Percentiles rank a stretch among this genome's conserved stretches.
Conservation (phyloP, 345 rosid species). For the Brassica cretica region DNA sequence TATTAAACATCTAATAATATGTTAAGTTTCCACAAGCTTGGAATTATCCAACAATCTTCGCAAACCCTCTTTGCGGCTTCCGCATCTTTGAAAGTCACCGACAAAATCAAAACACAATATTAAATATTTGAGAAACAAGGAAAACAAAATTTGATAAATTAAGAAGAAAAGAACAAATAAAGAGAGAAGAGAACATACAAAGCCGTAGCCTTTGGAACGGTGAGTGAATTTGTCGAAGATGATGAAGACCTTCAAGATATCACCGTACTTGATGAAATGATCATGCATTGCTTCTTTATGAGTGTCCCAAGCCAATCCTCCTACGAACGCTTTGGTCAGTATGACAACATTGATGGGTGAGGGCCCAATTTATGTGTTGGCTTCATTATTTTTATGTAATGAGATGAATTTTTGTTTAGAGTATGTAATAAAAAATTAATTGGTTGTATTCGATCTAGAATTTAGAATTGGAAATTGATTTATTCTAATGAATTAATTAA, state of each 20-base stretch:
- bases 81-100: slow-evolving; percentile 92
- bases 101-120: background rate
- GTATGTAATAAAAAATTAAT: too few relatives aligned
- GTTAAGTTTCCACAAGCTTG: too few relatives aligned
- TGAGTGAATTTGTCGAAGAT: slow-evolving; percentile 87
- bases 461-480: too few relatives aligned
- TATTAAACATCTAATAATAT: too few relatives aligned
- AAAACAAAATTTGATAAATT: background rate
- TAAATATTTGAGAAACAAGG: background rate
- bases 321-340: slow-evolving; percentile 90
- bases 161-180: background rate
- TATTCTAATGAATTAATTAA: too few relatives aligned
- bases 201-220: slow-evolving; percentile 98
- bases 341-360: background rate
- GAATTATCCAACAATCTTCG: slow-evolving; percentile 43
- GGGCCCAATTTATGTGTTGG: background rate
- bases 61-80: slow-evolving; percentile 88
- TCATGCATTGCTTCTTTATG: slow-evolving; percentile 79
- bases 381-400: background rate
- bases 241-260: slow-evolving; percentile 89
- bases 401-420: background rate
- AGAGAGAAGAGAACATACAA: slow-evolving; percentile 47
- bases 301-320: slow-evolving; percentile 98
- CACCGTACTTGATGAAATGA: slow-evolving; percentile 89
- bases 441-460: background rate